A percentile compares a stretch with the other conserved stretches of the same genome.
Conservation (phyloP, 257 asterid genomes). For the Nicotiana paniculata region DNA sequence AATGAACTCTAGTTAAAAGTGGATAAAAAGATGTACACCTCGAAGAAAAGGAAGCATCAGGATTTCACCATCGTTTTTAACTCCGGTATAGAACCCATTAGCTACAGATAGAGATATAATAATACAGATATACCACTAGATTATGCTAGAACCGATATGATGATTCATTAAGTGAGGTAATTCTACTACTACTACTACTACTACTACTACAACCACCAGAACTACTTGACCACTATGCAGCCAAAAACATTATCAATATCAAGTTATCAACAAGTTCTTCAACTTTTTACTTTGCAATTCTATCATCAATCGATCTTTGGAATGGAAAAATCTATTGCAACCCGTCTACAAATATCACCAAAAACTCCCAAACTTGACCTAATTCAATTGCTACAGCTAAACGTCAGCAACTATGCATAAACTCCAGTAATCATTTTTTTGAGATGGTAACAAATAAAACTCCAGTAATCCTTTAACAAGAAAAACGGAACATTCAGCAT, state of each 20-base stretch:
- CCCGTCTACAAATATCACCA: background rate
- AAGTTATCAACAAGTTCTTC: background rate
- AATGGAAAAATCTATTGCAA: background rate
- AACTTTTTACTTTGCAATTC: background rate
- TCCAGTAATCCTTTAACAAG: background rate
- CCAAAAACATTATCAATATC: background rate
- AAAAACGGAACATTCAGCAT: background rate
- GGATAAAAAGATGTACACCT: background rate
- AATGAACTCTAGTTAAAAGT: background rate
- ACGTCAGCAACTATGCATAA: background rate
- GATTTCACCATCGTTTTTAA: background rate
- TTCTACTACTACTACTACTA: background rate
- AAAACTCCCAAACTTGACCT: conserved; percentile 1
- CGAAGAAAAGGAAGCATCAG: background rate
- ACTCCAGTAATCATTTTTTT: background rate
- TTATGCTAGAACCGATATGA: background rate
- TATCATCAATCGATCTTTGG: background rate
- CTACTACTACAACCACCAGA: background rate
- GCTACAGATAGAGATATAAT: background rate
- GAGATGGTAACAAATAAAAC: background rate
- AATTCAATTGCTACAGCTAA: background rate
- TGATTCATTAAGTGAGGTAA: background rate
- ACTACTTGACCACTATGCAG: background rate
- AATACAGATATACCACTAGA: background rate
- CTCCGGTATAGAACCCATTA: background rate